Evolutionary conservation across 805 yeast genomes (phyloP), one percentile per base, ranked within the genome.

Genomic region (Barnettozyma siamensis): DNA sequence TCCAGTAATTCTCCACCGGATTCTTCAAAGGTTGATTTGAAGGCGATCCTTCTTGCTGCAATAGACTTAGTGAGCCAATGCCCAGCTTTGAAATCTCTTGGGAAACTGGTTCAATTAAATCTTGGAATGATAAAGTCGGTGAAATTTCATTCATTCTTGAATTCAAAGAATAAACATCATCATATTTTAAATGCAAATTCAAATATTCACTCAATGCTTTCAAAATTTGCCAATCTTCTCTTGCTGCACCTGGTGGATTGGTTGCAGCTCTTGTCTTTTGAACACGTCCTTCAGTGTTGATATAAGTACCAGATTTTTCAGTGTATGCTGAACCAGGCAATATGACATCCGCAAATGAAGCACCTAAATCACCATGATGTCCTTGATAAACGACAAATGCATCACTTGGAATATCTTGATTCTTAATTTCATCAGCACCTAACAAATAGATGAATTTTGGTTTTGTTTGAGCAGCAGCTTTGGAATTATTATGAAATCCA

Each of bases 371-470:
- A 66, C 95, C 95, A 65, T 86, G 95, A 65, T 87, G 95, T 42
- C 95, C 95, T 67, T 86, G 88, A 67, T 86, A 86, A 40, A 86
- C 80, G 24, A 87, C 95, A 61, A 86, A 87, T 4, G 95, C 87
- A 60, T 86, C 93, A 61, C 72, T 70, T 50, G 95, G 94, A 53
- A 86, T 76, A 45, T 82, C 83, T 44, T 72, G 65, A 46, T 80
- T 76, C 46, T 72, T 66, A 47, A 85, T 62, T 65, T 87, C 95
- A 62, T 86, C 95, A 28, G 95, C 94, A 33, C 91, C 93, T 41
- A 86, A 72, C 54, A 86, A 70, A 69, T 83, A 87, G 40, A 86
- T 74, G 60, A 87, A 72, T 67, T 86, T 87, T 43, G 95, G 84
- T 40, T 66, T 63, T n/a, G 73, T 61, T 9, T 63, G 56, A 30